Conservation (phyloP, 768 basidiomycete genomes). For the Tricholoma hemisulphureum region DNA sequence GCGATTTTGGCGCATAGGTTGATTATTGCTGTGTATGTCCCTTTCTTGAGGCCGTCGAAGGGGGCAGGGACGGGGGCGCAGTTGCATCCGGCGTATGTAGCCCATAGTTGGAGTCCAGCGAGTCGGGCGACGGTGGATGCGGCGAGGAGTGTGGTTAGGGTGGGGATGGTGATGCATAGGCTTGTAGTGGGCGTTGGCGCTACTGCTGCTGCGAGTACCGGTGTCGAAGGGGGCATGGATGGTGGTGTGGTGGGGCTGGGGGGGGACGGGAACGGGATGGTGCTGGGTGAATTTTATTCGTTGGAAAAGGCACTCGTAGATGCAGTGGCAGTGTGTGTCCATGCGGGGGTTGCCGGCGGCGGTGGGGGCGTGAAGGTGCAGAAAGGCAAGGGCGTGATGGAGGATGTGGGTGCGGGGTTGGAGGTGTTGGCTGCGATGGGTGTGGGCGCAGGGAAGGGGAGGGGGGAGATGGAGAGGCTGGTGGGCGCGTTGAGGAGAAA, state of each 20-base stretch:
- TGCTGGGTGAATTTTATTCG: slow-evolving; percentile 50
- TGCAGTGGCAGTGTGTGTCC: slow-evolving; percentile 62
- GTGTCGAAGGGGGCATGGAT: background rate
- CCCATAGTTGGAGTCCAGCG: slow-evolving; percentile 47
- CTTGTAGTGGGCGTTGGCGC: slow-evolving; percentile 25
- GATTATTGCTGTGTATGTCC: slow-evolving; percentile 64
- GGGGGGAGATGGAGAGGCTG: slow-evolving; percentile 23
- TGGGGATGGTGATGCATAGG: slow-evolving; percentile 42
- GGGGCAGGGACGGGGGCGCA: slow-evolving; percentile 3
- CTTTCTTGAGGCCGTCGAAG: slow-evolving; percentile 47
- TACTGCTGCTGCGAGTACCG: background rate
- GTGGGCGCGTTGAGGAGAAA: slow-evolving; percentile 25
- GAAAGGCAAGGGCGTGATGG: slow-evolving; percentile 14
- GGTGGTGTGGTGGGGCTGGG: slow-evolving; percentile 6
- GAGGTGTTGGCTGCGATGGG: slow-evolving; percentile 22
- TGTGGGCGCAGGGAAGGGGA: slow-evolving; percentile 8
- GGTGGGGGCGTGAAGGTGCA: slow-evolving; percentile 24
- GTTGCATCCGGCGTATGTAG: slow-evolving; percentile 10
- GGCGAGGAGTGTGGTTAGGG: slow-evolving; percentile 61
- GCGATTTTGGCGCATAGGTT: slow-evolving; percentile 59
- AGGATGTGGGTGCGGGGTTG: slow-evolving; percentile 26
- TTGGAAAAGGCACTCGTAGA: slow-evolving; percentile 64
- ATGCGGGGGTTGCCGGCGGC: slow-evolving; percentile 47
- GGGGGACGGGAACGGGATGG: slow-evolving; percentile 47
- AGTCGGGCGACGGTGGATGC: slow-evolving; percentile 60